Conservation (phyloP, 2,329 filamentous ascomycete species). For the Aspergillus novoparasiticus region DNA sequence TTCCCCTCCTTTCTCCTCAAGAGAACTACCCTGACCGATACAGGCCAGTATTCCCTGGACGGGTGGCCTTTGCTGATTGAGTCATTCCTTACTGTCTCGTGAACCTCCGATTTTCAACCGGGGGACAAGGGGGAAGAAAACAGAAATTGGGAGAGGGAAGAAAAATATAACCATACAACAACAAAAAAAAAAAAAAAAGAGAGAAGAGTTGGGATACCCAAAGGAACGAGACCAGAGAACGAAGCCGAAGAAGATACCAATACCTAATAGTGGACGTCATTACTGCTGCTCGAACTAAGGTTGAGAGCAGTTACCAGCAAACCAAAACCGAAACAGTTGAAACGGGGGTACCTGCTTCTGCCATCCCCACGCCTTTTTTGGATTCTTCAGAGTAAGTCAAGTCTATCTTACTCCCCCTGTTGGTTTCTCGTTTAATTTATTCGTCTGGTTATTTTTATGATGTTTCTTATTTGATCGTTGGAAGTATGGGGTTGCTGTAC, state of each 20-base stretch:
- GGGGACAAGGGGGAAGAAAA: background rate
- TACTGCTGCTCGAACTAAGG: slow-evolving; percentile 14
- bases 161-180: background rate
- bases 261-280: slow-evolving; percentile 19
- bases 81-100: slow-evolving; percentile 1
- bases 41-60: background rate
- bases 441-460: background rate
- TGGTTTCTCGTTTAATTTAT: slow-evolving; percentile 1
- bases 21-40: background rate
- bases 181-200: no score
- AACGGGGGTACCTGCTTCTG: slow-evolving; percentile 29
- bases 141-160: no score
- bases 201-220: no score
- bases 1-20: background rate
- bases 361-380: slow-evolving; percentile 16
- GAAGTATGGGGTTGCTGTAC: background rate
- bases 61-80: background rate
- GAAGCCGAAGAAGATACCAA: background rate
- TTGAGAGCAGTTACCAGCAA: slow-evolving; percentile 19
- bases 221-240: background rate
- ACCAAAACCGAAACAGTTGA: slow-evolving; percentile 15
- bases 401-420: slow-evolving; percentile 4
- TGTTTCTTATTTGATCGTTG: background rate
- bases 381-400: slow-evolving; percentile 16
- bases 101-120: background rate